Base-by-base conservation (phyloP, 2,329 filamentous ascomycete genomes). In the Paracorniculantispora psalliotae region DNA sequence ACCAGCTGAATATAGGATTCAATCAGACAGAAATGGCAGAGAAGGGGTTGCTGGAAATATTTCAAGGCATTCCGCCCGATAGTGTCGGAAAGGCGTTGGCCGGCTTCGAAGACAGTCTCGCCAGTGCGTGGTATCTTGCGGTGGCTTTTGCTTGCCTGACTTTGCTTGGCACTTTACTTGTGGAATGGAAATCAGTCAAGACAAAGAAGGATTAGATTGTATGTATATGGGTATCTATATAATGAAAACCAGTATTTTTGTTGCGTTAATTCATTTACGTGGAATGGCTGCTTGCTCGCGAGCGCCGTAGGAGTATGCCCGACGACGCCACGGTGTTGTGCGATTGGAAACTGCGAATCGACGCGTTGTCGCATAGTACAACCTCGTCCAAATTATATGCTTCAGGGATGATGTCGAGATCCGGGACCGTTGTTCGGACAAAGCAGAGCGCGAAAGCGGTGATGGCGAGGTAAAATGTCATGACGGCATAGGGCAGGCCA, bases 151-250 rank as follows among this genome's bases (percentile, higher is more conserved):
- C 64, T 3, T 68, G 67, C 49, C 39, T 61, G 19, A 67, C 63
- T 4, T 57, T 68, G 19, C 37, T 67, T 12, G 67, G 66, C 15
- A 62, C 58, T 37, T 41, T 64, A 30, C 35, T 63, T 43, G 66
- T 69, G 28, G 68, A 70, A 56, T 70, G 68, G 68, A 53, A 63
- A 21, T 65, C 62, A 7, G 66, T 70, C 1, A 71, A 71, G 61
- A 39, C 62, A 15, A 59, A 59, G 28, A 43, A 33, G 10, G 56
- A 59, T 15, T 59, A 49, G 15, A 52, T 35, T 50, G 26, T 33
- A 50, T 21, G 21, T 19, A 44, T 21, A 7, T 44, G 41, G 41
- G 21, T 44, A 44, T 44, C 39, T 43, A 43, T 19, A 17, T 10
- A 19, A 43, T 21, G 6, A 43, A 21, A 19, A n/a, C n/a, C n/a